A percentile compares a stretch with the other conserved stretches of the same genome.
phyloP scores from a whole-genome alignment of 2,329 filamentous ascomycete species.

The Colletotrichum musicola region DNA sequence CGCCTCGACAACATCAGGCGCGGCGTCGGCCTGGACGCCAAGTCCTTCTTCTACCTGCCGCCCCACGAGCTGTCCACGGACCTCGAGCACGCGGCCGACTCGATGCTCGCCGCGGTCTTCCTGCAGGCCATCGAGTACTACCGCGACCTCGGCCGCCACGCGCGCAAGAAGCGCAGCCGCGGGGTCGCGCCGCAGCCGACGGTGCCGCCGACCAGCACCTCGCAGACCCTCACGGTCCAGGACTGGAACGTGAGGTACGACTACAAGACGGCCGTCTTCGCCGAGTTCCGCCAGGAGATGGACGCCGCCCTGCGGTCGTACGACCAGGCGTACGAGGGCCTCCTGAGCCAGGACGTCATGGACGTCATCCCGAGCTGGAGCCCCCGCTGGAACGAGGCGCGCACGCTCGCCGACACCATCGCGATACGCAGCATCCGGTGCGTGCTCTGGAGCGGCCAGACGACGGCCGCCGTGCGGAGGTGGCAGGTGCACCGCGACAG shows the following conservation, averaged over 20 bases:
- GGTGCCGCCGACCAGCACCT: constrained; percentile 86
- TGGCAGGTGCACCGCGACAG: constrained; percentile 84
- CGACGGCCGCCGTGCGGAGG: constrained; percentile 81
- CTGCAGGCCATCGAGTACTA: constrained; percentile 89
- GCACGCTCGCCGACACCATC: constrained; percentile 85
- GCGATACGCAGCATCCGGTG: constrained; percentile 86
- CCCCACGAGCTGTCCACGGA: constrained; percentile 79
- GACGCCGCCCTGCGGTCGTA: constrained; percentile 88
- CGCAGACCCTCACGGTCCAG: constrained; percentile 84
- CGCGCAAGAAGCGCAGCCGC: constrained; percentile 86
- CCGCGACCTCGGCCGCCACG: constrained; percentile 91
- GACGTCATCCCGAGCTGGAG: constrained; percentile 93
- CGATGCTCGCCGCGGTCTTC: constrained; percentile 79
- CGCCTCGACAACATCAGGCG: constrained; percentile 83
- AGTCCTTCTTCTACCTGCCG: constrained; percentile 87
- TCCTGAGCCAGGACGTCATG: constrained; percentile 86
- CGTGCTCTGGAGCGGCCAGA: constrained; percentile 82
- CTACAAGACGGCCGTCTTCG: constrained; percentile 90
- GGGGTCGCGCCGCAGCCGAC: constrained; percentile 84
- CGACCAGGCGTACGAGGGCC: constrained; percentile 85
- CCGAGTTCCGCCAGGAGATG: constrained; percentile 94
- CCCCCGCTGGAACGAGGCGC: constrained; percentile 91
- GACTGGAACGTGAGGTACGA: constrained; percentile 97
- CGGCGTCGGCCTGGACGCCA: constrained; percentile 84
- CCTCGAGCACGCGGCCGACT: constrained; percentile 78